Conservation (phyloP, 805 yeast genomes). For the Metschnikowia lochheadii region DNA sequence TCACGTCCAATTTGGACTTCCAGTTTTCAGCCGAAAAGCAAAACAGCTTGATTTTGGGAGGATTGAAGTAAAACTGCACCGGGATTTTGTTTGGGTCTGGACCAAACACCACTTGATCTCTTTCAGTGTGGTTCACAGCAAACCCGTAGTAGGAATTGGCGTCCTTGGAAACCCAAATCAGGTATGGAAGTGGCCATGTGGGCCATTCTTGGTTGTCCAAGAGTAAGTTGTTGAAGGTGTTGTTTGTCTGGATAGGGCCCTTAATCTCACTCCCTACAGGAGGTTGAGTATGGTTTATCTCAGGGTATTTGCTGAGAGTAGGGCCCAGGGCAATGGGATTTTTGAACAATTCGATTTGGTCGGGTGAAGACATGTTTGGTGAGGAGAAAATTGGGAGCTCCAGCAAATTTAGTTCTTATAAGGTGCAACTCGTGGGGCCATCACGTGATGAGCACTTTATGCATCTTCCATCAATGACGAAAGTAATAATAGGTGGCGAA, state of each 20-base stretch:
- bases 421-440: neutral
- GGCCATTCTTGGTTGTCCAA: slow-evolving; percentile 65
- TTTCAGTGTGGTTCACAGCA: slow-evolving; percentile 61
- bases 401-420: neutral
- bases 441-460: neutral
- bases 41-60: slow-evolving; percentile 61
- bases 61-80: slow-evolving; percentile 61
- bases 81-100: slow-evolving; percentile 53
- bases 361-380: neutral
- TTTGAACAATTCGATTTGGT: slow-evolving; percentile 29
- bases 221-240: slow-evolving; percentile 70
- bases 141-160: slow-evolving; percentile 51
- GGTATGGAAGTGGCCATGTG: slow-evolving; percentile 79
- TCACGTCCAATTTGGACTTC: slow-evolving; percentile 16
- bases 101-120: slow-evolving; percentile 63
- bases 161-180: slow-evolving; percentile 60
- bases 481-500: too few species aligned
- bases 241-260: slow-evolving; percentile 65
- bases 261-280: slow-evolving; percentile 30
- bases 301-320: slow-evolving; percentile 43
- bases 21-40: slow-evolving; percentile 37
- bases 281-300: slow-evolving; percentile 28
- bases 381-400: neutral
- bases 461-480: neutral
- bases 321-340: slow-evolving; percentile 39